phyloP scores from a whole-genome alignment of 495 filamentous ascomycete species.

The Aspergillus indologenus region DNA sequence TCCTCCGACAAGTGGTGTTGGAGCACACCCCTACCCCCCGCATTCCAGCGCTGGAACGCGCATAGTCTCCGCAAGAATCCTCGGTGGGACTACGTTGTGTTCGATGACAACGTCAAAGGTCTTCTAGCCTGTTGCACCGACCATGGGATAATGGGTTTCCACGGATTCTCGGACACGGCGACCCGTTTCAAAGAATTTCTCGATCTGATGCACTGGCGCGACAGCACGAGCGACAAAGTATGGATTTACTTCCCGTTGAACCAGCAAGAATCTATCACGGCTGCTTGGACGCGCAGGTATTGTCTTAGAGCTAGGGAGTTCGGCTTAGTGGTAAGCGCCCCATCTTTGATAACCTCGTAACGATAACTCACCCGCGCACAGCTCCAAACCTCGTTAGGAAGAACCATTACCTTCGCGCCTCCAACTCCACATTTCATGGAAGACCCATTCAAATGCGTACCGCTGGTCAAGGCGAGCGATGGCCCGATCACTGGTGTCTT shows the following conservation, averaged over 20 bases:
- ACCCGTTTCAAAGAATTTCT: conserved; percentile 2
- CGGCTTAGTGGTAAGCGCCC: conserved; percentile 8
- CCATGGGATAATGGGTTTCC: conserved; percentile 4
- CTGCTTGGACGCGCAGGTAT: conserved; percentile 15
- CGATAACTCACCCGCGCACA: conserved; percentile 8
- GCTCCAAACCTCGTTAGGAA: conserved; percentile 14
- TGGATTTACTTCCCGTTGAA: conserved; percentile 17
- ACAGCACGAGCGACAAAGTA: not conserved
- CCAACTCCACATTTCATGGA: conserved; percentile 1
- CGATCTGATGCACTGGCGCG: conserved; percentile 10
- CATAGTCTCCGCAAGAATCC: not conserved
- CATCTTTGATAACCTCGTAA: not conserved
- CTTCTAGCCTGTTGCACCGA: conserved; percentile 14
- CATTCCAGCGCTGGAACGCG: conserved; percentile 14
- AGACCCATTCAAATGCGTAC: conserved; percentile 7
- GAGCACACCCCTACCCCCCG: conserved; percentile 11
- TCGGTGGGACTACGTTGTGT: conserved; percentile 11
- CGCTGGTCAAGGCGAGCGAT: conserved; percentile 8
- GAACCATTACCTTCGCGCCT: conserved; percentile 13
- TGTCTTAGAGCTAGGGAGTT: not conserved
- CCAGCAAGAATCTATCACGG: conserved; percentile 5
- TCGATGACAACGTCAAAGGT: conserved; percentile 10
- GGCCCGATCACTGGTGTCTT: conserved; percentile 14
- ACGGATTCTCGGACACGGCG: conserved; percentile 10
- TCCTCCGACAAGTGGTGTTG: not conserved